A percentile compares a stretch with the other conserved stretches of the same genome.
phyloP scores from a whole-genome alignment of 208 protist genomes.

The Acanthamoeba castellanii region DNA sequence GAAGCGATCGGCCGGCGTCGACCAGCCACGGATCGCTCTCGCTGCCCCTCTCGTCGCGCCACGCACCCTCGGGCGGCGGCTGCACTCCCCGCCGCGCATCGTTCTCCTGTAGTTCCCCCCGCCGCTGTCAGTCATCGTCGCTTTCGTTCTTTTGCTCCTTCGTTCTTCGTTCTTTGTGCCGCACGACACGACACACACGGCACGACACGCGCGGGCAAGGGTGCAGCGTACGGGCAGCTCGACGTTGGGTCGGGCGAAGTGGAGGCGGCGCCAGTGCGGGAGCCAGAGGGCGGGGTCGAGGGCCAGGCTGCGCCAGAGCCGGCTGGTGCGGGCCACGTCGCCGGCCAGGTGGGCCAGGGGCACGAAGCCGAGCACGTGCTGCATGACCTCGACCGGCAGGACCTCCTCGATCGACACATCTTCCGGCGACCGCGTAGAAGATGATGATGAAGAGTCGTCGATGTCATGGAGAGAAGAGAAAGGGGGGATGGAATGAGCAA shows the following conservation, averaged over 20 bases:
- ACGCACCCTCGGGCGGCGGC: background rate
- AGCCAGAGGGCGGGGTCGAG: constrained; percentile 33
- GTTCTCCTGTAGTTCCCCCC: background rate
- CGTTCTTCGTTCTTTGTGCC: too few species aligned
- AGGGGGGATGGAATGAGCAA: background rate
- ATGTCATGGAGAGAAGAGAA: background rate
- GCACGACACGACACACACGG: background rate
- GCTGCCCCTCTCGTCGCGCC: background rate
- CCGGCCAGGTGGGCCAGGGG: background rate
- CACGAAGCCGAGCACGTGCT: constrained; percentile 2
- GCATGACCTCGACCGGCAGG: constrained; percentile 11
- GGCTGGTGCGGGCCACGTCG: background rate
- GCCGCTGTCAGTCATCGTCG: background rate
- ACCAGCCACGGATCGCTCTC: constrained; percentile 31
- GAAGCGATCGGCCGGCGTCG: constrained; percentile 3
- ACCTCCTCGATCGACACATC: constrained; percentile 10
- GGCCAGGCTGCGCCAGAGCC: constrained; percentile 26
- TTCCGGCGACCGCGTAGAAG: background rate
- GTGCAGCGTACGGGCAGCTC: background rate
- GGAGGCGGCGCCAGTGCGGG: constrained; percentile 22
- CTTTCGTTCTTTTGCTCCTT: background rate
- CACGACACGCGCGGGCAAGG: background rate
- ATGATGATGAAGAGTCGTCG: background rate
- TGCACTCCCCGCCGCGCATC: background rate
- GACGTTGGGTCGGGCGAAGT: background rate